Evolutionary conservation across 2,329 filamentous ascomycete genomes (phyloP), one percentile per base, ranked within the genome.

Genomic region (Alternaria postmessia): DNA sequence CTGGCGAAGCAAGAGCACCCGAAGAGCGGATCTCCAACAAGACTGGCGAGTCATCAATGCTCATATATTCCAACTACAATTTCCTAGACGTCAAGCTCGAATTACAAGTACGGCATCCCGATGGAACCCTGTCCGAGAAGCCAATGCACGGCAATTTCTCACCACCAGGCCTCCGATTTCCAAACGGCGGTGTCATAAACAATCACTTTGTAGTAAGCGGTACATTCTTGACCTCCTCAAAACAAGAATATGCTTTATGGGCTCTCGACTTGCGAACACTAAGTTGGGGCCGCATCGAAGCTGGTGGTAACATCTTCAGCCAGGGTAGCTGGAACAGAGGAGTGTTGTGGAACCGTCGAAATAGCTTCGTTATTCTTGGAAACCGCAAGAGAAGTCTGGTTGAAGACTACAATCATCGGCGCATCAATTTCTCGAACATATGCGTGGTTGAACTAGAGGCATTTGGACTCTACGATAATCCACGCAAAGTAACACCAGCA

Each of bases 1-100:
- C 65, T 7, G 77, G 75, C 51, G 84, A 84, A 81, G 70, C 78
- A 73, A 64, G 67, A 44, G 66, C 61, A 18, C 53, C 66, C 14
- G 73, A 72, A 73, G 80, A 59, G 76, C 76, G 55, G 65, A 36
- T 54, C 14, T 47, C 64, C 57, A 57, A 64, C 24, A 53, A 64
- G 73, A 80, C 52, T 74, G 80, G 78, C 20, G 86, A 85, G 16
- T 84, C 86, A 7, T 84, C 87, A 3, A 97, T 98, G 93, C 85
- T 99, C 63, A 96, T 99, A 46, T 99, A 99, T 78, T 98, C 94
- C 24, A 99, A 99, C 76, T 99, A 99, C 80, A 98, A 99, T 79
- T 99, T 99, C 73, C 79, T 99, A 56, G 94, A 99, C 71, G 95
- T 99, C 67, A 98, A 97, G 77, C 83, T 99, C 24, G 95, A 99